phyloP scores from a whole-genome alignment of 1,284 basidiomycete genomes.

The Boletus mariae region DNA sequence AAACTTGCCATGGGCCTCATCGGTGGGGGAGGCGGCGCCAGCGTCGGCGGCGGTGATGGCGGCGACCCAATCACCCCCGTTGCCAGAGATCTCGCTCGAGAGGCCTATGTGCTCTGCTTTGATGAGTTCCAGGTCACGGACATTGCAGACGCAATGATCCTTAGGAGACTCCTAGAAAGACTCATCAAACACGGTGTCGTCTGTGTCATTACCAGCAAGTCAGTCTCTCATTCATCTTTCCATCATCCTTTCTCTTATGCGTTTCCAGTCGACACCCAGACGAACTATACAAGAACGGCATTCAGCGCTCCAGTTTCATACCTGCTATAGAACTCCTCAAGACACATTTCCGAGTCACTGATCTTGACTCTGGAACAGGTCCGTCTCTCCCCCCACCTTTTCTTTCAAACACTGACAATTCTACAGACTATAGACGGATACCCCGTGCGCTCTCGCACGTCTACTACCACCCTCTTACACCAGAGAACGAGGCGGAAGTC shows the following conservation, averaged over 20 bases:
- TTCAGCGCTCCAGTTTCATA: slow-evolving; percentile 94
- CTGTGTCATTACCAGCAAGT: slow-evolving; percentile 97
- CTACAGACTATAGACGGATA: slow-evolving; percentile 85
- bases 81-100: slow-evolving; percentile 82
- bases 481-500: slow-evolving; percentile 66
- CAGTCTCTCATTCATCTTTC: slow-evolving; percentile 23
- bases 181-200: slow-evolving; percentile 88
- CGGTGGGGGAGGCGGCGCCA: slow-evolving; percentile 23
- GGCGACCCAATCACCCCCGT: slow-evolving; percentile 89
- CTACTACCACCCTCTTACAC: slow-evolving; percentile 80
- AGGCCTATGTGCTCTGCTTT: slow-evolving; percentile 89
- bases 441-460: slow-evolving; percentile 89
- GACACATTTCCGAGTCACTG: slow-evolving; percentile 79
- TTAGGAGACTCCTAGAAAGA: slow-evolving; percentile 83
- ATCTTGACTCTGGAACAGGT: slow-evolving; percentile 95
- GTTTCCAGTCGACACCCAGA: slow-evolving; percentile 87
- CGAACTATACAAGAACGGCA: slow-evolving; percentile 98
- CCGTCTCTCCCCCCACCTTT: slow-evolving; percentile 2
- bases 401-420: slow-evolving; percentile 1
- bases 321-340: slow-evolving; percentile 96
- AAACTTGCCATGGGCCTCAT: slow-evolving; percentile 65
- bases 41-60: slow-evolving; percentile 38
- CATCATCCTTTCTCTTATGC: not conserved
- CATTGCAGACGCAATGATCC: slow-evolving; percentile 98
- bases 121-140: slow-evolving; percentile 99